phyloP scores from a whole-genome alignment of 768 basidiomycete species.

The Lentinula sp. region DNA sequence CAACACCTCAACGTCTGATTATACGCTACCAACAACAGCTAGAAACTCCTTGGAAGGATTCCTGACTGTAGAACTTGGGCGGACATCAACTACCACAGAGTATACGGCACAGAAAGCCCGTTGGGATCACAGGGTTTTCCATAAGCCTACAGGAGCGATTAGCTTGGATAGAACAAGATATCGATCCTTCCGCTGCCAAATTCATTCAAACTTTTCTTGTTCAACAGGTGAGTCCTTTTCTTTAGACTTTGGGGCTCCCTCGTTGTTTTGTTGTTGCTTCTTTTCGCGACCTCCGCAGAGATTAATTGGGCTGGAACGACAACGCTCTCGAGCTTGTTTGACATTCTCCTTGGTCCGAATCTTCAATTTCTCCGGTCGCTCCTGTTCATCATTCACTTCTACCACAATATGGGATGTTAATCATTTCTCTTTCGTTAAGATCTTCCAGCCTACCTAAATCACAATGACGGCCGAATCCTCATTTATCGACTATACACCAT shows the following conservation, averaged over 20 bases:
- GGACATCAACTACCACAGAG: neutral
- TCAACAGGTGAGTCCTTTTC: neutral
- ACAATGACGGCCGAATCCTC: neutral
- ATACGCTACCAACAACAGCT: neutral
- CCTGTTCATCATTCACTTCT: neutral
- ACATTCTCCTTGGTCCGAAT: neutral
- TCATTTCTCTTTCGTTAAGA: neutral
- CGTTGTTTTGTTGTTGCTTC: neutral
- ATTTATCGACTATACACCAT: neutral
- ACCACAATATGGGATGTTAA: neutral
- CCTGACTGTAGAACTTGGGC: neutral
- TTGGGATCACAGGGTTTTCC: neutral
- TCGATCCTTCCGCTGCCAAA: neutral
- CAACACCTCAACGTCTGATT: neutral
- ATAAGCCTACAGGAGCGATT: neutral
- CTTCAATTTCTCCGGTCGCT: neutral
- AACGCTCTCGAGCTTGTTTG: neutral
- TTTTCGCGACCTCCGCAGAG: neutral
- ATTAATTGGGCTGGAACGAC: too few relatives aligned
- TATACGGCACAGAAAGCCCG: neutral
- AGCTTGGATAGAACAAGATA: neutral
- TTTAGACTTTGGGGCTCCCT: neutral
- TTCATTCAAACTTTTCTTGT: neutral
- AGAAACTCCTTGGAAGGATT: neutral
- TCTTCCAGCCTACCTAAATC: neutral